Base-by-base conservation (phyloP, 495 filamentous ascomycete genomes). In the Geopyxis carbonaria region DNA sequence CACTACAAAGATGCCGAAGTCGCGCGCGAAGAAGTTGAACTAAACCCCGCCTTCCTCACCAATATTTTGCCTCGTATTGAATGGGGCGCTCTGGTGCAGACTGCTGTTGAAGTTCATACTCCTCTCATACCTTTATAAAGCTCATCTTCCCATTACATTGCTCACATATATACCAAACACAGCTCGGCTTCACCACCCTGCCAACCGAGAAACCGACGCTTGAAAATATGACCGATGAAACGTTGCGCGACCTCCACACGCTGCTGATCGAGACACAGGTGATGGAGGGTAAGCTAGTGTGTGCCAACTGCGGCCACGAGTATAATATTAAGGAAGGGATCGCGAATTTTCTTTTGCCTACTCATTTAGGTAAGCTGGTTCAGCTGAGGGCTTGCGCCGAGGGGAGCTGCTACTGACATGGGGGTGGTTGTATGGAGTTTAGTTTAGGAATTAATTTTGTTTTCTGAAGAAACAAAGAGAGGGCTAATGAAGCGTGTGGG, bases 301-400 rank as follows among this genome's bases (percentile, higher is more conserved):
- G 89, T 56, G 85, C 75, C 34, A 79, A 78, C 56, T 95, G 89
- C 61, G 80, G 80, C 41, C 84, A 95, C 57, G 76, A 87, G 60
- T 95, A 95, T 59, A 70, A 72, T 50, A 76, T 99, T 29, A 79
- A 81, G 55, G 84, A 95, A 60, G 91, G 89, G 16, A 92, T 95
- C 51, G 81, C 84, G 31, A 95, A 95, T 57, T 97, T 97, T 54
- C 63, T 97, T 47, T 62, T 97, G 55, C 89, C 89, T 13, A 86
- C 77, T 51, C 89, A 95, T 64, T 60, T 95, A 51, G 89, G 83
- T 75, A 39, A n/a, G n/a, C n/a, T n/a, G n/a, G n/a, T n/a, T n/a
- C n/a, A n/a, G n/a, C n/a, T n/a, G n/a, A n/a, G n/a, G n/a, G n/a
- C n/a, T n/a, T n/a, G n/a, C n/a, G n/a, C n/a, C n/a, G n/a, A n/a